A percentile compares a stretch with the other conserved stretches of the same genome.
Conservation (phyloP, 176 grass and related monocot species). For the Microstegium vimineum region DNA sequence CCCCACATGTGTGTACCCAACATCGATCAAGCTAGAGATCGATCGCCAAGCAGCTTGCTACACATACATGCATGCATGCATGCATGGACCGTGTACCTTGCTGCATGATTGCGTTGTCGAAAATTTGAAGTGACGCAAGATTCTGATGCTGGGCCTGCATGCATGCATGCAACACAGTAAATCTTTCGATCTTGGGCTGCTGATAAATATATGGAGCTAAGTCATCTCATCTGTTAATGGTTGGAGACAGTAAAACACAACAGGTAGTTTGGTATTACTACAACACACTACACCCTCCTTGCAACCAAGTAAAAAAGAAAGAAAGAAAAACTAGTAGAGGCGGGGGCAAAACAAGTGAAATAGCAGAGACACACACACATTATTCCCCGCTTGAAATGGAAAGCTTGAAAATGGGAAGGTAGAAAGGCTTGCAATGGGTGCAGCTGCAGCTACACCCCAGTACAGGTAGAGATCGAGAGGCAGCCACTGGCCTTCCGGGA, state of each 20-base stretch:
- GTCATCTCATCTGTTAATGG: conserved; percentile 19
- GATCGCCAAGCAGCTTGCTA: too few relatives aligned
- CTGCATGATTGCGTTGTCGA: neutral
- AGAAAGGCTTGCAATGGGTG: conserved; percentile 20
- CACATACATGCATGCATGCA: neutral
- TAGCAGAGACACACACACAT: neutral
- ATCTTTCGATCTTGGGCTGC: too few relatives aligned
- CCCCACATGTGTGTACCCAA: too few relatives aligned
- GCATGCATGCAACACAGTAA: neutral
- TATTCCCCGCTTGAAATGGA: conserved; percentile 22
- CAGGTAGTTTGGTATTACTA: neutral
- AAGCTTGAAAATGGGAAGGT: conserved; percentile 26
- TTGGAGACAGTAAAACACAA: conserved; percentile 12
- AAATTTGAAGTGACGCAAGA: neutral
- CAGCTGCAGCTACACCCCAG: neutral
- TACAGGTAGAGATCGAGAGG: neutral
- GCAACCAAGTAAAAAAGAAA: conserved; percentile 1
- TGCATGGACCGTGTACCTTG: neutral
- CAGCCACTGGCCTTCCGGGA: too few relatives aligned
- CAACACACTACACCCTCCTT: neutral
- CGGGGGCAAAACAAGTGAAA: neutral
- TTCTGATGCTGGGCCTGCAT: neutral
- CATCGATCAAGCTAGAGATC: too few relatives aligned
- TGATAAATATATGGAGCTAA: neutral
- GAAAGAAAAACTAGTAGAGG: neutral